phyloP scores from a whole-genome alignment of 306 rosid genomes.

The Vigna reflexopilosa region DNA sequence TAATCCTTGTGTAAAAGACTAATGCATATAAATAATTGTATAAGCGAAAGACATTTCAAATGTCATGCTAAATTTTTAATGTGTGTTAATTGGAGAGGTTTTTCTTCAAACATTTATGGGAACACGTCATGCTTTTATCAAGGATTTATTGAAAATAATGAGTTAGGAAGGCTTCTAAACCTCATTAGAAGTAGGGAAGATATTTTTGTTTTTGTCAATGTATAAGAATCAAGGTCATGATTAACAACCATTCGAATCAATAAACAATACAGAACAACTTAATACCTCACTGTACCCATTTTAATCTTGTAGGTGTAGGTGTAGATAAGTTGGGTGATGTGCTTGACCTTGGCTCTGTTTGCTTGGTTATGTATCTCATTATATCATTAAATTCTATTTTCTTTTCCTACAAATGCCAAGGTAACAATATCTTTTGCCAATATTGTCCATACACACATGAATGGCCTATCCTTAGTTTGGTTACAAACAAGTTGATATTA shows the following conservation, averaged over 20 bases:
- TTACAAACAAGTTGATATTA: too few species aligned
- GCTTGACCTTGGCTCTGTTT: background rate
- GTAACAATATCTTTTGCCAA: too few species aligned
- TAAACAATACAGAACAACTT: background rate
- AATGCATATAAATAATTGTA: background rate
- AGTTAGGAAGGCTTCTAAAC: slow-evolving; percentile 22
- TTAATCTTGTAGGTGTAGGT: slow-evolving; percentile 26
- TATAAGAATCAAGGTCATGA: slow-evolving; percentile 3
- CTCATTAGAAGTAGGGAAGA: slow-evolving; percentile 27
- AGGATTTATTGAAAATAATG: slow-evolving; percentile 40
- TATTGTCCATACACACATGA: too few species aligned
- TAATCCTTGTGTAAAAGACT: background rate
- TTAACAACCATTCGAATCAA: slow-evolving; percentile 2
- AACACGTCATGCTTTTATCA: background rate
- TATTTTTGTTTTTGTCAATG: background rate
- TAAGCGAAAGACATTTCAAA: too few species aligned
- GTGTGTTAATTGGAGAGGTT: background rate
- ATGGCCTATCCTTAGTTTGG: too few species aligned
- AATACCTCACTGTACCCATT: background rate
- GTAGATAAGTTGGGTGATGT: slow-evolving; percentile 11
- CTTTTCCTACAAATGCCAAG: too few species aligned
- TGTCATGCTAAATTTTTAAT: background rate
- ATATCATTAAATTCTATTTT: too few species aligned
- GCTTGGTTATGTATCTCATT: background rate
- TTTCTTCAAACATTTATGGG: background rate